Percentiles rank a stretch among this genome's conserved stretches.
Evolutionary conservation across 2,329 filamentous ascomycete species (phyloP).

Genomic region (Cadophora luteo-olivacea): DNA sequence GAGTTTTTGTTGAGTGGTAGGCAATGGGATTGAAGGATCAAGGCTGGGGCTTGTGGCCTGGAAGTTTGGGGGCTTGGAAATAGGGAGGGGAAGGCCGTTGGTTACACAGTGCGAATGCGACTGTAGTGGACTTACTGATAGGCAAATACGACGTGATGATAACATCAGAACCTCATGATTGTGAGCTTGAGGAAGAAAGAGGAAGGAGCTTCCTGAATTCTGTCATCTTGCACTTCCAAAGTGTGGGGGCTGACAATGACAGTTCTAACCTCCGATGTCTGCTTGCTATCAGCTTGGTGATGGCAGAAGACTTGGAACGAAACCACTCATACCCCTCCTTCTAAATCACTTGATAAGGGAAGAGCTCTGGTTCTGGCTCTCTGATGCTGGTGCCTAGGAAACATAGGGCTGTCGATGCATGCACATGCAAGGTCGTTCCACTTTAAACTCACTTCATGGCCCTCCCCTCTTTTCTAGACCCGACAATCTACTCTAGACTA

Average conservation of each 20-base stretch:
- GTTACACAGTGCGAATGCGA: slow-evolving; percentile 12
- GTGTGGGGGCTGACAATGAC: not conserved
- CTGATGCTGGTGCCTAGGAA: not conserved
- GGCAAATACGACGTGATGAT: not conserved
- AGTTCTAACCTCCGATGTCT: not conserved
- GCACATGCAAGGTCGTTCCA: slow-evolving; percentile 13
- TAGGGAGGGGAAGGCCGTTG: slow-evolving; percentile 1
- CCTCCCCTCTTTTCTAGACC: not conserved
- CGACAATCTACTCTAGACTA: not conserved
- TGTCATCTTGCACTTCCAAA: not conserved
- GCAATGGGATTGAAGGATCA: not conserved
- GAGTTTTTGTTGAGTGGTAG: not conserved
- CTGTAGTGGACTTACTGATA: not conserved
- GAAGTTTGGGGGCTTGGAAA: not conserved
- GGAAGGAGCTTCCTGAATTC: not conserved
- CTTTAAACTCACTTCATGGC: not conserved
- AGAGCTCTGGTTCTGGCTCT: not conserved
- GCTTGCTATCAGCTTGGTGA: not conserved
- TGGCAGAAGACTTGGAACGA: not conserved
- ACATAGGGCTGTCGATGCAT: slow-evolving; percentile 8
- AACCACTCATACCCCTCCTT: not conserved
- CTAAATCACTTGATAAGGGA: not conserved
- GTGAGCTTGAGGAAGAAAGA: no score
- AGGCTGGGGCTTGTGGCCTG: not conserved
- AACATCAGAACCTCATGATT: not conserved